Evolutionary conservation across 768 basidiomycete genomes (phyloP).

Genomic region (Tubosaeta sp.): DNA sequence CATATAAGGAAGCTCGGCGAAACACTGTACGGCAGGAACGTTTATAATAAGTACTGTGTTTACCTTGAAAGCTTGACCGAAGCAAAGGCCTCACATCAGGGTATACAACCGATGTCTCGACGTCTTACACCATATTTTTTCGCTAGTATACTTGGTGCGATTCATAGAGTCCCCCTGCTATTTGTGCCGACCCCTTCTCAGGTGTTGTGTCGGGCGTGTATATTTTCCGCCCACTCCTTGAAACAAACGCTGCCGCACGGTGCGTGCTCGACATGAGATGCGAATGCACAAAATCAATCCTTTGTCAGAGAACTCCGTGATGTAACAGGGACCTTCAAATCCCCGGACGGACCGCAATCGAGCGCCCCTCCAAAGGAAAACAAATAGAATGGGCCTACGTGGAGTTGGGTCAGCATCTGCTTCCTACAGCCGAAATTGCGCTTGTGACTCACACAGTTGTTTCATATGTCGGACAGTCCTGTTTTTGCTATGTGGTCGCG

Average conservation of each 20-base stretch:
- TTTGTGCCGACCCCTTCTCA: slow-evolving; percentile 19
- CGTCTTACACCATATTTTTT: slow-evolving; percentile 49
- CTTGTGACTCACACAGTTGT: neutral
- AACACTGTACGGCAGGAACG: no score
- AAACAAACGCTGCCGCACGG: slow-evolving; percentile 11
- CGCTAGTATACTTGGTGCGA: slow-evolving; percentile 53
- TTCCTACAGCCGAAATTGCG: neutral
- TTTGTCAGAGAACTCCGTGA: slow-evolving; percentile 12
- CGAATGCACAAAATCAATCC: neutral
- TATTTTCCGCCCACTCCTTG: slow-evolving; percentile 54
- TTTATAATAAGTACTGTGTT: no score
- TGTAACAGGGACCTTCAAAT: neutral
- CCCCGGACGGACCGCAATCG: slow-evolving; percentile 3
- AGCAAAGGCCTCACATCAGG: neutral
- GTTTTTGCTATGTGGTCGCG: slow-evolving; percentile 12
- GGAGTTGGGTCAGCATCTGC: neutral
- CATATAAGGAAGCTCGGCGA: slow-evolving; percentile 10
- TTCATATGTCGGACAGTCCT: neutral
- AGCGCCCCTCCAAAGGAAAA: slow-evolving; percentile 1
- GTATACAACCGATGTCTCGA: slow-evolving; percentile 26
- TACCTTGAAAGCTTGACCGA: neutral
- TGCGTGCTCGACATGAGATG: slow-evolving; percentile 3
- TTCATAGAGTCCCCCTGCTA: slow-evolving; percentile 1
- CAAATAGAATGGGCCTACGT: slow-evolving; percentile 6
- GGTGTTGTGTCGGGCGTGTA: slow-evolving; percentile 62